phyloP scores from a whole-genome alignment of 352 stramenopile species.

The Phytopythium kandeliae region DNA sequence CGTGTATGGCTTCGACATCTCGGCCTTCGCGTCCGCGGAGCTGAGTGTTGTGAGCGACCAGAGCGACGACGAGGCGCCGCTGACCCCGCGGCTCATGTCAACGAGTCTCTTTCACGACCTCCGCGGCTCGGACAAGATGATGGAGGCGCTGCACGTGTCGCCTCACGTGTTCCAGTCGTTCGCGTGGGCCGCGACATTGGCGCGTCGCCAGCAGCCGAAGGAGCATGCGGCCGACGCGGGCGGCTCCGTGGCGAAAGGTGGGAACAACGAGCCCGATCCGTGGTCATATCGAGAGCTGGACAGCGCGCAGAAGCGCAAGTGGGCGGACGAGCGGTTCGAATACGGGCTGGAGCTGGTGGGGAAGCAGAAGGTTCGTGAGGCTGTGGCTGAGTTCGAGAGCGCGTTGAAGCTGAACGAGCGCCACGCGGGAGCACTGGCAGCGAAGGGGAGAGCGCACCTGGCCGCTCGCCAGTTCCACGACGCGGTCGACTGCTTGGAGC shows the following conservation, averaged over 20 bases:
- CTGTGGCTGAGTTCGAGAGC: slow-evolving; percentile 28
- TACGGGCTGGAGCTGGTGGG: slow-evolving; percentile 17
- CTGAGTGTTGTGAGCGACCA: background rate
- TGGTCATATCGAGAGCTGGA: slow-evolving; percentile 29
- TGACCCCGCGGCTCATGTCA: slow-evolving; percentile 2
- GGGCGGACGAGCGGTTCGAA: slow-evolving; percentile 25
- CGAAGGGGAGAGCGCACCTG: slow-evolving; percentile 17
- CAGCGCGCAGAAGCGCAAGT: slow-evolving; percentile 25
- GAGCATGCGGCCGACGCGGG: background rate
- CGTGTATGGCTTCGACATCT: slow-evolving; percentile 7
- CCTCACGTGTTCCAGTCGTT: slow-evolving; percentile 14
- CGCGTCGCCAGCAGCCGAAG: background rate
- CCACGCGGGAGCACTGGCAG: slow-evolving; percentile 11
- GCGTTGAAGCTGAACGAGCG: slow-evolving; percentile 26
- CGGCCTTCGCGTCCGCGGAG: background rate
- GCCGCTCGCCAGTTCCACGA: slow-evolving; percentile 26
- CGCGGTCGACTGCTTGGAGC: slow-evolving; percentile 29
- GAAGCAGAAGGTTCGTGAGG: slow-evolving; percentile 22
- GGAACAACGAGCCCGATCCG: slow-evolving; percentile 2
- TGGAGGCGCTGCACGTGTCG: background rate
- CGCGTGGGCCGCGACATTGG: background rate
- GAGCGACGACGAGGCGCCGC: background rate
- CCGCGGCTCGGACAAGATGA: slow-evolving; percentile 4
- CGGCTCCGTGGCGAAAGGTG: background rate
- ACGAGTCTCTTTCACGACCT: slow-evolving; percentile 2